Percentiles rank a stretch among this genome's conserved stretches.
Evolutionary conservation across 345 rosid genomes (phyloP).

Genomic region (Rhodamnia argentea): DNA sequence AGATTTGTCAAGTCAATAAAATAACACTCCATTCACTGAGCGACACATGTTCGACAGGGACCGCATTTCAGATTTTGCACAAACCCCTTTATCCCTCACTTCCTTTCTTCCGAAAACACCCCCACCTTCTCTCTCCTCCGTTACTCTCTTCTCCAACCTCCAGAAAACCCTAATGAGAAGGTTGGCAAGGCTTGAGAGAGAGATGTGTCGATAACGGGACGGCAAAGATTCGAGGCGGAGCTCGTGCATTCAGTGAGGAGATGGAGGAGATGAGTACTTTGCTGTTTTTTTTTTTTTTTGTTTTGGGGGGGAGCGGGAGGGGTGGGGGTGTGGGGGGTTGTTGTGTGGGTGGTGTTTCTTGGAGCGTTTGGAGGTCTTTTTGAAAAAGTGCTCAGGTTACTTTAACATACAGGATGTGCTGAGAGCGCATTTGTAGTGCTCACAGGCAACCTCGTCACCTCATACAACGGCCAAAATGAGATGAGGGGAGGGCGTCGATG

Average conservation of each 20-base stretch:
- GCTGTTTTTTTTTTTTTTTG: neutral
- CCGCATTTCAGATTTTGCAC: too few species aligned
- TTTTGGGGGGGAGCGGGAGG: too few species aligned
- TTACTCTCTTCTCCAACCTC: too few species aligned
- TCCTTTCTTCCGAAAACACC: too few species aligned
- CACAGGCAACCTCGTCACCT: neutral
- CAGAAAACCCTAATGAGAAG: too few species aligned
- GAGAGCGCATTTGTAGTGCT: neutral
- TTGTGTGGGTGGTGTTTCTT: too few species aligned
- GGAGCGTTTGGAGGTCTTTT: neutral
- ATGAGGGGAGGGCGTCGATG: neutral
- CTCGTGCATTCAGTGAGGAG: neutral
- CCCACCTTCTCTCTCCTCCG: too few species aligned
- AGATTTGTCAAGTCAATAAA: too few species aligned
- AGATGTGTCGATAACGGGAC: neutral
- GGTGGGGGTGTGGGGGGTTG: too few species aligned
- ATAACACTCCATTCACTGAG: too few species aligned
- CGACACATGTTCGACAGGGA: too few species aligned
- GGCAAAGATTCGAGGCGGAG: neutral
- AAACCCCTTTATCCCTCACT: too few species aligned
- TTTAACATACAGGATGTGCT: neutral
- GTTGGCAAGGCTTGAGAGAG: neutral
- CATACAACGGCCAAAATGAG: neutral
- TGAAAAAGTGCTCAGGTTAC: neutral
- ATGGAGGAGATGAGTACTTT: neutral